Evolutionary conservation across 139 green algal species (phyloP), one percentile per base, ranked within the genome.

Genomic region (Monoraphidium neglectum): DNA sequence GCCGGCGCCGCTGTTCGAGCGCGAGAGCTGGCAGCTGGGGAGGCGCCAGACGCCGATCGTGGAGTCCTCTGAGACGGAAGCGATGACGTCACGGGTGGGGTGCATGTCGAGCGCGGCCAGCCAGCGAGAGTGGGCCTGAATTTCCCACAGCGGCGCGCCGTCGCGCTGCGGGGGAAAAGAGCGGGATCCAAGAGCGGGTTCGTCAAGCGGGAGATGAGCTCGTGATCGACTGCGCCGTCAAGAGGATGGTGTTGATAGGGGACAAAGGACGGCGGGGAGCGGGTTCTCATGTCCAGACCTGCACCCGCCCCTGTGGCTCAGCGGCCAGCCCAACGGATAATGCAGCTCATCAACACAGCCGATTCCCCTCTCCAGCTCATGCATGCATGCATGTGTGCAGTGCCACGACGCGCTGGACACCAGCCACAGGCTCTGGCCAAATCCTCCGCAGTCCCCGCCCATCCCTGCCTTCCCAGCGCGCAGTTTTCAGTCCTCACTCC

Each of bases 81-180:
- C 85, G 12, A 90, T 57, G 10, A 84, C 30, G 79, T 90, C 85
- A 47, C 83, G 78, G n/a, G 49, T 77, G 28, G 85, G 85, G 72
- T 90, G 85, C 18, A 90, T 81, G 77, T 84, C 82, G 78, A 90
- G 82, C 32, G 75, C 77, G 30, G 75, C 63, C 26, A 87, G 56
- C 72, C 75, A 79, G 26, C 85, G 78, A 24, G 60, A 79, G 60
- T 83, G 72, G 8, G 67, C 76, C 26, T 68, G 68, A 3, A 90
- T 56, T 60, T 90, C 85, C 10, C 57, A 76, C 1, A 72, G 68
- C 54, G 82, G 64, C 35, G 49, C 51, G 12, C 70, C 72, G 36
- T 84, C 68, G 4, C 77, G 68, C 80, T 88, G 80, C 5, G 33
- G 63, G 2, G 13, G n/a, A 5, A 3, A 32, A 32, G 43, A 12